Conservation (phyloP, 2,329 filamentous ascomycete species). For the Nakataea oryzae region DNA sequence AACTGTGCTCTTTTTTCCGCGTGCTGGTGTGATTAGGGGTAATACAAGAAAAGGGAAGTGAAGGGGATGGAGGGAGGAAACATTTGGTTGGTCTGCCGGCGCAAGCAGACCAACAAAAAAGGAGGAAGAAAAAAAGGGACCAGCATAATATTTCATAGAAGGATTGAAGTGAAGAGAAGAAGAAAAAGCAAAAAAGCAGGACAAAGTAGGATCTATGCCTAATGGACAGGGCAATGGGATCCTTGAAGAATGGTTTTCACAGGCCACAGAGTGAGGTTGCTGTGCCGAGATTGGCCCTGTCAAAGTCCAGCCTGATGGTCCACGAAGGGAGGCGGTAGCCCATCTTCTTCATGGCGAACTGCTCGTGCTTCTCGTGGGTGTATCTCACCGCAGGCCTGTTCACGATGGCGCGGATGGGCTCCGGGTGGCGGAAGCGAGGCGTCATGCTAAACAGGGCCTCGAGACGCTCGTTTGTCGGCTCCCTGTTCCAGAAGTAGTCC, state of each 20-base stretch:
- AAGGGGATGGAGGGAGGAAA: too few species aligned
- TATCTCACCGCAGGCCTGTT: background rate
- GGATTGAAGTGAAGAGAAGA: too few species aligned
- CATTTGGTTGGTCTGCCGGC: too few species aligned
- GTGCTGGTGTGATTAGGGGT: too few species aligned
- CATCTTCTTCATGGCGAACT: background rate
- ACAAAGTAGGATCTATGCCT: too few species aligned
- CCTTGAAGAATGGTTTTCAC: background rate
- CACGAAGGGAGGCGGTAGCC: background rate
- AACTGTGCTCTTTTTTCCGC: too few species aligned
- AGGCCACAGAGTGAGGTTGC: background rate
- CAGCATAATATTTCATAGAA: too few species aligned
- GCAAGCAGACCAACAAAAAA: too few species aligned
- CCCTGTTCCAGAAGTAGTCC: background rate
- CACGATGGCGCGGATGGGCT: background rate
- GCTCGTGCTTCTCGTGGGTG: background rate
- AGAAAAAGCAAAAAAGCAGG: too few species aligned
- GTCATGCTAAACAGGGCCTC: background rate
- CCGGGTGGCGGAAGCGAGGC: background rate
- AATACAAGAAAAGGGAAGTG: too few species aligned
- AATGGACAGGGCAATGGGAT: too few species aligned
- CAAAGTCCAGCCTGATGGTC: background rate
- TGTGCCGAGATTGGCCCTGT: background rate
- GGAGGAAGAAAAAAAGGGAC: too few species aligned
- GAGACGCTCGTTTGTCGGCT: background rate